Evolutionary conservation across 148 eudicot species (phyloP).

Genomic region (Oxyria digyna): DNA sequence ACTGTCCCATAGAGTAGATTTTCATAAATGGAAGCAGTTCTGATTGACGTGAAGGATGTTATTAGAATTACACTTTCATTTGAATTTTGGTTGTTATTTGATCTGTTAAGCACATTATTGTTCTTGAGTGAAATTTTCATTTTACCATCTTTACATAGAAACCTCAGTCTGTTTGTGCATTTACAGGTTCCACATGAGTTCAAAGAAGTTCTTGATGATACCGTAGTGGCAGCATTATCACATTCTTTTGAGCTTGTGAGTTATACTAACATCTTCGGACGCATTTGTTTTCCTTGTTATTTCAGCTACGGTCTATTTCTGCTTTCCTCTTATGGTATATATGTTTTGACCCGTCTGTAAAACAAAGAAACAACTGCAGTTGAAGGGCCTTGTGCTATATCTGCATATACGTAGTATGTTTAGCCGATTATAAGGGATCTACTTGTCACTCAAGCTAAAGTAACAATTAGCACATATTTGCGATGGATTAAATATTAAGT

Average conservation of each 20-base stretch:
- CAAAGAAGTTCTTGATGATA: constrained; percentile 84
- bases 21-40: neutral
- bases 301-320: neutral
- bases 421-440: neutral
- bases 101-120: neutral
- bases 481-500: neutral
- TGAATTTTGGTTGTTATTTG: neutral
- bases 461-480: neutral
- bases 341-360: neutral
- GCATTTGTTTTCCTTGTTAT: neutral
- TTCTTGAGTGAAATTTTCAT: neutral
- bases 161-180: neutral
- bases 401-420: neutral
- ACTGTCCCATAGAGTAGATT: neutral
- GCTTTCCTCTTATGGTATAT: neutral
- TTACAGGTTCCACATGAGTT: constrained; percentile 84
- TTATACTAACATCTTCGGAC: constrained; percentile 10
- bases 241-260: constrained; percentile 76
- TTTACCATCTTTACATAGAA: neutral
- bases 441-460: neutral
- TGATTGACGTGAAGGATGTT: neutral
- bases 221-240: constrained; percentile 78
- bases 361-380: neutral
- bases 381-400: neutral
- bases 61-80: neutral